Evolutionary conservation across 2,329 filamentous ascomycete species (phyloP), one percentile per base, ranked within the genome.

Genomic region (Elsinoe perseae): DNA sequence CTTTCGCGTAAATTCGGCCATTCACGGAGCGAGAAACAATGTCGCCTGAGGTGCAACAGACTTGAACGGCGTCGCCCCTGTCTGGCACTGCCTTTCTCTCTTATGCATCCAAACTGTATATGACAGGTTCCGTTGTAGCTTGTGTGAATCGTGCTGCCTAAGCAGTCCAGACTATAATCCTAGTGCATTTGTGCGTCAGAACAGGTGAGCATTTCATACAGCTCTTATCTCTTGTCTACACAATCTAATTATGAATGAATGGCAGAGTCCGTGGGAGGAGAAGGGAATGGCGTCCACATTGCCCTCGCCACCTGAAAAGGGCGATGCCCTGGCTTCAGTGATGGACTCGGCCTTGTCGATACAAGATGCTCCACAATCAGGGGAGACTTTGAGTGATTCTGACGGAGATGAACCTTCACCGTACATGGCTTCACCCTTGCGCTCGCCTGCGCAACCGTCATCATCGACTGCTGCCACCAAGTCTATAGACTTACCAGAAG

Each of bases 331-430:
- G 23, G 48, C 48, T 5, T 36, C 28, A 16, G 30, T 52, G n/a
- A 34, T 52, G 28, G 48, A 52, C 30, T 52, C 48, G 16, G 48
- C 30, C 14, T 23, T 52, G 30, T 52, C 48, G 14, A 52, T 36
- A 36, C 28, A 52, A 10, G 48, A 52, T 14, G 21, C 12, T 5
- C 28, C 23, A 21, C n/a, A 6, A 20, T 28, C 28, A 21, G 23
- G 36, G 4, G 48, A 25, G 25, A 9, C n/a, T 2, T 4, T 18
- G 10, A 34, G 27, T 20, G 48, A 34, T 20, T 28, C 43, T 12
- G 43, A 48, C 12, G 48, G 18, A 4, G 48, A 52, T 2, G 28
- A 36, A 16, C 48, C 48, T 8, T 30, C 48, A 16, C 48, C 48
- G 12, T 52, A 52, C 28, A 23, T 30, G 23, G 27, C 48, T 10